Percentiles rank a stretch among this genome's conserved stretches.
phyloP scores from a whole-genome alignment of 768 basidiomycete genomes.

The Mycena epipterygia region DNA sequence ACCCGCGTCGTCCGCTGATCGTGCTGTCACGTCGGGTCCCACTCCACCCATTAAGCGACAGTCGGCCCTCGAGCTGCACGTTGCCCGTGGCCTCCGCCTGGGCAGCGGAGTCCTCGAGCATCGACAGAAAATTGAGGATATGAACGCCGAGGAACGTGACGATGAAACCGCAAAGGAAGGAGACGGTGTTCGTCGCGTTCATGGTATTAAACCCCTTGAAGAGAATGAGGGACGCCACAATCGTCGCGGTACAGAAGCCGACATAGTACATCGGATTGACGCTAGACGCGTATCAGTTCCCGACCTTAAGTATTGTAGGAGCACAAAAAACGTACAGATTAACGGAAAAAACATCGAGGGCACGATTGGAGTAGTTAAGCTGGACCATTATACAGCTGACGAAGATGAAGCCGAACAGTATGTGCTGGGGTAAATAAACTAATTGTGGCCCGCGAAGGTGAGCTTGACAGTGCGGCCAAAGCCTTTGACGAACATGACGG shows the following conservation, averaged over 20 bases:
- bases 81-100: constrained; percentile 52
- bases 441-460: constrained; percentile 93
- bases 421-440: constrained; percentile 93
- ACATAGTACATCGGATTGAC: constrained; percentile 99
- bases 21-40: constrained; percentile 50
- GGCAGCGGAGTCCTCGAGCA: constrained; percentile 44
- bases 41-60: constrained; percentile 85
- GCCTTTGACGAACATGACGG: constrained; percentile 98
- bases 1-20: constrained; percentile 65
- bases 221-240: constrained; percentile 93
- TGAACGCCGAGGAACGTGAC: constrained; percentile 44
- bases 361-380: constrained; percentile 99
- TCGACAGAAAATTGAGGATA: constrained; percentile 34
- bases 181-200: constrained; percentile 83
- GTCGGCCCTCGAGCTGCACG: constrained; percentile 56
- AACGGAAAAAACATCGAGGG: constrained; percentile 94
- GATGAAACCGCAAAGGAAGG: constrained; percentile 61
- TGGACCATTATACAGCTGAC: constrained; percentile 89
- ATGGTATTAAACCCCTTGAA: constrained; percentile 98
- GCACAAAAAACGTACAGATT: constrained; percentile 94
- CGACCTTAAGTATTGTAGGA: too few species aligned
- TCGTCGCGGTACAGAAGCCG: constrained; percentile 93
- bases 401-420: constrained; percentile 93
- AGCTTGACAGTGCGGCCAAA: constrained; percentile 98
- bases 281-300: constrained; percentile 70